phyloP scores from a whole-genome alignment of 768 basidiomycete genomes.

The Sporobolomyces phaffii region DNA sequence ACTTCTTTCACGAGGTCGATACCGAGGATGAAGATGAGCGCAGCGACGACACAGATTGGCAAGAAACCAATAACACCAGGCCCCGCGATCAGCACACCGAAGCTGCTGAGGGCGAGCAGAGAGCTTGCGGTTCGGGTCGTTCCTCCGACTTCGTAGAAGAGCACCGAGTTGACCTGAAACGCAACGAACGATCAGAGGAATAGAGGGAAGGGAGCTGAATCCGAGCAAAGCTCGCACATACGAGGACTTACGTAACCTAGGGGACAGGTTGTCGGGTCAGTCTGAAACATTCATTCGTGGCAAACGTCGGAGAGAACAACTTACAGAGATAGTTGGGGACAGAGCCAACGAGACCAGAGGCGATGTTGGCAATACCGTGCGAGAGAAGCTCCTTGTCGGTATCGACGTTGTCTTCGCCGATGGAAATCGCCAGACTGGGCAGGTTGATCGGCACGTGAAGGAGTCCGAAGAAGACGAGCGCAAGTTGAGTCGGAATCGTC shows the following conservation, averaged over 20 bases:
- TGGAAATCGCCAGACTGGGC: constrained; percentile 80
- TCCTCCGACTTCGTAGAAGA: constrained; percentile 90
- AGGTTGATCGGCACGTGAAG: constrained; percentile 79
- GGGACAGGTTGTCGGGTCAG: too few species aligned
- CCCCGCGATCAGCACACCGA: constrained; percentile 66
- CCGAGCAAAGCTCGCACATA: too few species aligned
- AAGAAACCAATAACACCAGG: constrained; percentile 86
- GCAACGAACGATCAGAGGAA: constrained; percentile 51
- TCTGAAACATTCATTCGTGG: too few species aligned
- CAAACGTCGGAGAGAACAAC: too few species aligned
- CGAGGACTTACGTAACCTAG: constrained; percentile 9
- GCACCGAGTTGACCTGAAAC: constrained; percentile 49
- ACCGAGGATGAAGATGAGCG: constrained; percentile 84
- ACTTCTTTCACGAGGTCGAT: constrained; percentile 84
- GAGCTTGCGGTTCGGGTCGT: constrained; percentile 75
- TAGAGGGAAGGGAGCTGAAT: too few species aligned
- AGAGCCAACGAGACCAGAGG: constrained; percentile 71
- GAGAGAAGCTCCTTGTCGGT: constrained; percentile 87
- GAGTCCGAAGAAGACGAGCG: constrained; percentile 55
- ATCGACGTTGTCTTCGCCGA: constrained; percentile 75
- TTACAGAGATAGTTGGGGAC: constrained; percentile 55
- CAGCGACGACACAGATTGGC: constrained; percentile 43
- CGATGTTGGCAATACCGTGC: constrained; percentile 84
- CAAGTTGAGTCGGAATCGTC: constrained; percentile 89
- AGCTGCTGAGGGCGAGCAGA: constrained; percentile 69